A percentile compares a stretch with the other conserved stretches of the same genome.
Evolutionary conservation across 805 yeast genomes (phyloP).

Genomic region (Spathaspora arborariae): DNA sequence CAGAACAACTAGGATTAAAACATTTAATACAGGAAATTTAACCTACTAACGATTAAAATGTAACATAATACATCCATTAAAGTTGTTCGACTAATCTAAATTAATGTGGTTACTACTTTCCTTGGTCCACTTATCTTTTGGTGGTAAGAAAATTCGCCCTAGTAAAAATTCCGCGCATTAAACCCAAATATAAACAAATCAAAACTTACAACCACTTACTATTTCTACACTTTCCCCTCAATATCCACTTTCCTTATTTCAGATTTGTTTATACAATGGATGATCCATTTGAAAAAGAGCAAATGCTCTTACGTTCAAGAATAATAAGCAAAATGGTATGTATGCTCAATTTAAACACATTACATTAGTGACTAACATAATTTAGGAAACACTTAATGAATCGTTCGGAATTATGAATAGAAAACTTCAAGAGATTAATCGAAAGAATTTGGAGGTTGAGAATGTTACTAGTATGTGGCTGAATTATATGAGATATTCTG

Average conservation of each 20-base stretch:
- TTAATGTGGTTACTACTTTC: no score
- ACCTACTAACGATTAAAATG: no score
- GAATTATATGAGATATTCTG: conserved; percentile 62
- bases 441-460: conserved; percentile 65
- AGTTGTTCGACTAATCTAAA: no score
- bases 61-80: no score
- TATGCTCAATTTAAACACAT: no score
- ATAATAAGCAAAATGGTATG: conserved; percentile 74
- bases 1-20: no score
- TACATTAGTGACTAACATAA: no score
- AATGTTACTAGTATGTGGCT: conserved; percentile 77
- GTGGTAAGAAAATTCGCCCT: no score
- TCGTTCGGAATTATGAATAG: conserved; percentile 63
- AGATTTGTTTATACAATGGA: conserved; percentile 46
- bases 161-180: neutral
- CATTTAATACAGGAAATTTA: no score
- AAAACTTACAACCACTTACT: neutral
- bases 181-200: neutral
- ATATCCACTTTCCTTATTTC: neutral
- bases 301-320: conserved; percentile 68
- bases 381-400: conserved; percentile 65
- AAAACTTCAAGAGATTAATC: conserved; percentile 57
- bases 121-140: no score
- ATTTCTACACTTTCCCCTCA: no score
- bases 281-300: conserved; percentile 83